These are phyloP conservation scores for Aegilops sharonensis DNA, from an alignment of 176 grass and related monocot species.

Conservation along the genomic window DNA sequence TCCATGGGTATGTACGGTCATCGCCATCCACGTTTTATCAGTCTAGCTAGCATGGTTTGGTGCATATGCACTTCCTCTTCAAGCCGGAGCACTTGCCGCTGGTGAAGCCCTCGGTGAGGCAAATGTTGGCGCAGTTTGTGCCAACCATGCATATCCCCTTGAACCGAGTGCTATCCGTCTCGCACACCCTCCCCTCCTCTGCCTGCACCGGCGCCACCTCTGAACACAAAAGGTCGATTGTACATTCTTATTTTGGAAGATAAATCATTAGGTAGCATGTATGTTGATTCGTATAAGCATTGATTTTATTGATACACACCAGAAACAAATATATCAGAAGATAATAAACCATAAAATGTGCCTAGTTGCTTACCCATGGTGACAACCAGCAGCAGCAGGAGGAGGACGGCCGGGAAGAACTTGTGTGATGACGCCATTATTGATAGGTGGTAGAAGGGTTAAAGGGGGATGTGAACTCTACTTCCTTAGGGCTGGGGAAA, in stretches of 20 bases:
- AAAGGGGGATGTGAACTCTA: background rate
- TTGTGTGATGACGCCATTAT: background rate
- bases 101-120: background rate
- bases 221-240: background rate
- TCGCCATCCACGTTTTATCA: background rate
- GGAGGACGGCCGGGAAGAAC: background rate
- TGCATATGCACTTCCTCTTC: background rate
- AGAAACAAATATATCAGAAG: background rate
- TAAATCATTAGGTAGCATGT: background rate
- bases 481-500: background rate
- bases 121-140: background rate
- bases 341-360: background rate
- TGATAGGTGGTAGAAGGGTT: background rate
- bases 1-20: background rate
- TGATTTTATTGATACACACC: background rate
- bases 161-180: background rate
- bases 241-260: background rate
- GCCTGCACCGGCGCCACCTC: background rate
- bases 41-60: background rate
- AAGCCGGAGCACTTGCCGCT: background rate
- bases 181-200: background rate
- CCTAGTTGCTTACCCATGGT: background rate
- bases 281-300: background rate
- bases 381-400: background rate
- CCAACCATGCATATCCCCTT: background rate